Conservation (phyloP, 75 land plant genomes). For the Isoetes taiwanensis region DNA sequence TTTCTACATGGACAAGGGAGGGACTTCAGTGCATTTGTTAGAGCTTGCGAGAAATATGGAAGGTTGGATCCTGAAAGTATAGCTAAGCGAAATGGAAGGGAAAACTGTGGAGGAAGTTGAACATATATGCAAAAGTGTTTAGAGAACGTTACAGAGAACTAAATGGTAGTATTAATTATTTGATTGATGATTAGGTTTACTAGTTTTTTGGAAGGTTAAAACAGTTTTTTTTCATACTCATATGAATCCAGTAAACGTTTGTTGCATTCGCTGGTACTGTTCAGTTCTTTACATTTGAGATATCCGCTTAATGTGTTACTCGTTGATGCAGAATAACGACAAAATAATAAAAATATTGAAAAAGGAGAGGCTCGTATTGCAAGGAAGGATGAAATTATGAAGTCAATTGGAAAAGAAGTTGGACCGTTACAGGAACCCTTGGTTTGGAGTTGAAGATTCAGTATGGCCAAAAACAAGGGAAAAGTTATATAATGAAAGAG, state of each 20-base stretch:
- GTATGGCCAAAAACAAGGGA: conserved; percentile 3
- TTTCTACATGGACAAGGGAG: conserved; percentile 2
- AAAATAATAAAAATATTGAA: not conserved
- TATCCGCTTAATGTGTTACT: too few relatives aligned
- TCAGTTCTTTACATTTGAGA: not conserved
- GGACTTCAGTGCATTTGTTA: conserved; percentile 5
- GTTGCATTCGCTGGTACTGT: too few relatives aligned
- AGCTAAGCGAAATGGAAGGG: conserved; percentile 2
- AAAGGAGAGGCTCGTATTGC: conserved; percentile 1
- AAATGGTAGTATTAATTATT: not conserved
- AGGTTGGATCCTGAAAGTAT: not conserved
- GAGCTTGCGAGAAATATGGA: conserved; percentile 5
- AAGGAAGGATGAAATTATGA: conserved; percentile 5
- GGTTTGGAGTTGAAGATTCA: conserved; percentile 3
- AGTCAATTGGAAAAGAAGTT: not conserved
- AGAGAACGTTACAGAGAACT: conserved; percentile 2
- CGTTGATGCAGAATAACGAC: too few relatives aligned
- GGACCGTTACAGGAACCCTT: conserved; percentile 1
- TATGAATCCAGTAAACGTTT: too few relatives aligned
- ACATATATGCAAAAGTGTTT: not conserved
- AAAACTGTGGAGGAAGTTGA: conserved; percentile 3
- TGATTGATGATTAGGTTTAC: too few relatives aligned
- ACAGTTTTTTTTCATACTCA: too few relatives aligned
- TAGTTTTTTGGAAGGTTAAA: too few relatives aligned
- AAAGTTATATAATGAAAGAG: conserved; percentile 6